These are phyloP conservation scores for Bipolaris bicolor DNA, from an alignment of 2,329 filamentous ascomycete species.

Conservation along the genomic window DNA sequence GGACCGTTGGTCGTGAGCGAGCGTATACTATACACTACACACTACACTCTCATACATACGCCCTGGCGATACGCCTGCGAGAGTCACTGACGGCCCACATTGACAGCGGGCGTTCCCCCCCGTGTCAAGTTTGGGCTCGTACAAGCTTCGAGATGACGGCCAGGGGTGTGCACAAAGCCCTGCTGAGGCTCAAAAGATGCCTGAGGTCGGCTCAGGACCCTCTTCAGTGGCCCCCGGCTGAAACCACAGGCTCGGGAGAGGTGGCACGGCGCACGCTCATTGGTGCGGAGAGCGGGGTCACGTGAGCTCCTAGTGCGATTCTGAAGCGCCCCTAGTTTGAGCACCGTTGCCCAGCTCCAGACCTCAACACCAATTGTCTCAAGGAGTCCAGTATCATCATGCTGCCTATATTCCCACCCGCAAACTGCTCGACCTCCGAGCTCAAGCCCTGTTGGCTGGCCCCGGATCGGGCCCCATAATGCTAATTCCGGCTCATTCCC, in stretches of 20 bases:
- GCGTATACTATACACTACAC: too few relatives aligned
- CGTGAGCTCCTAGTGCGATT: conserved; percentile 16
- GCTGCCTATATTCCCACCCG: conserved; percentile 23
- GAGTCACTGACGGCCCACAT: neutral
- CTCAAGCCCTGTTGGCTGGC: conserved; percentile 35
- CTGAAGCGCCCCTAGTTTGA: conserved; percentile 39
- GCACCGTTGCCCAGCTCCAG: conserved; percentile 23
- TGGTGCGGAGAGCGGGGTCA: conserved; percentile 17
- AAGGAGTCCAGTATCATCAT: conserved; percentile 41
- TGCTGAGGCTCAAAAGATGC: conserved; percentile 17
- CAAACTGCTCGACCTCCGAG: conserved; percentile 16
- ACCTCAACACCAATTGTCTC: conserved; percentile 50
- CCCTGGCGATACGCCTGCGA: conserved; percentile 11
- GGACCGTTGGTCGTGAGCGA: conserved; percentile 6
- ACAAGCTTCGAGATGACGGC: neutral
- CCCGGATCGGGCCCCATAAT: conserved; percentile 24
- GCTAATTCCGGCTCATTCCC: conserved; percentile 29
- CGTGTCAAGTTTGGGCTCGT: conserved; percentile 13
- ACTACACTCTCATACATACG: too few relatives aligned
- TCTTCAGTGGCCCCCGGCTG: conserved; percentile 12
- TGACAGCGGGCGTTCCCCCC: conserved; percentile 14
- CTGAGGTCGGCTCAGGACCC: conserved; percentile 15
- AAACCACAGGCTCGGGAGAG: conserved; percentile 24
- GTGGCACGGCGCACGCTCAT: conserved; percentile 21
- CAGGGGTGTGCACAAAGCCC: conserved; percentile 3